Conservation (phyloP, 768 basidiomycete genomes). For the Suillus alpinus region DNA sequence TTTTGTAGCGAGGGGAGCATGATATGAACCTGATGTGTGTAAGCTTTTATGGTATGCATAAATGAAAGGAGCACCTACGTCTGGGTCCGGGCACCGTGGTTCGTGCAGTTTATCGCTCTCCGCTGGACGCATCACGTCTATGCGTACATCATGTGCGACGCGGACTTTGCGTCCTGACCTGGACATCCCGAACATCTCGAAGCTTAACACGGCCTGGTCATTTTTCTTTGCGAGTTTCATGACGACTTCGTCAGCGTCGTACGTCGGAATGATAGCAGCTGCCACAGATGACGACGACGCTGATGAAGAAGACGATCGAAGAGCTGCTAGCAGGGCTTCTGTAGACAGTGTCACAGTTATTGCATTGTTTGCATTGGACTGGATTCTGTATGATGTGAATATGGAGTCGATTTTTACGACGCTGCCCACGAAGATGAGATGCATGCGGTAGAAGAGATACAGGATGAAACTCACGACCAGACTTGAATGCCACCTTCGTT, state of each 20-base stretch:
- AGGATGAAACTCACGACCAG: conserved; percentile 59
- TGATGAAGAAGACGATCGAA: conserved; percentile 60
- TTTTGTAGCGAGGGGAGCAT: conserved; percentile 72
- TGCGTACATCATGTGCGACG: conserved; percentile 77
- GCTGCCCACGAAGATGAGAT: conserved; percentile 30
- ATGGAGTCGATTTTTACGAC: conserved; percentile 66
- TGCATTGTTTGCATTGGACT: conserved; percentile 80
- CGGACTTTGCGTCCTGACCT: conserved; percentile 61
- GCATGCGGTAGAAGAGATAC: conserved; percentile 4
- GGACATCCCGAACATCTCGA: conserved; percentile 68
- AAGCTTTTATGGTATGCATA: neutral
- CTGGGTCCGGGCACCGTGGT: conserved; percentile 83
- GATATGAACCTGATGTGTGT: conserved; percentile 60
- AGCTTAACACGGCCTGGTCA: conserved; percentile 71
- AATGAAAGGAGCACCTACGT: conserved; percentile 46
- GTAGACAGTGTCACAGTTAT: conserved; percentile 73
- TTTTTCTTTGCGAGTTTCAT: conserved; percentile 89
- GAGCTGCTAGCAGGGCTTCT: conserved; percentile 71
- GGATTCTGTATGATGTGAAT: conserved; percentile 78
- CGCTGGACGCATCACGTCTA: conserved; percentile 73
- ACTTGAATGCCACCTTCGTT: conserved; percentile 86
- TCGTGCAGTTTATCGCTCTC: conserved; percentile 74
- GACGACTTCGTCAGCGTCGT: conserved; percentile 63
- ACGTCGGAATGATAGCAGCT: conserved; percentile 29
- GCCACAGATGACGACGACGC: conserved; percentile 38